These are phyloP conservation scores for Verticillium dahliae DNA, from an alignment of 2,329 filamentous ascomycete species.

Conservation along the genomic window DNA sequence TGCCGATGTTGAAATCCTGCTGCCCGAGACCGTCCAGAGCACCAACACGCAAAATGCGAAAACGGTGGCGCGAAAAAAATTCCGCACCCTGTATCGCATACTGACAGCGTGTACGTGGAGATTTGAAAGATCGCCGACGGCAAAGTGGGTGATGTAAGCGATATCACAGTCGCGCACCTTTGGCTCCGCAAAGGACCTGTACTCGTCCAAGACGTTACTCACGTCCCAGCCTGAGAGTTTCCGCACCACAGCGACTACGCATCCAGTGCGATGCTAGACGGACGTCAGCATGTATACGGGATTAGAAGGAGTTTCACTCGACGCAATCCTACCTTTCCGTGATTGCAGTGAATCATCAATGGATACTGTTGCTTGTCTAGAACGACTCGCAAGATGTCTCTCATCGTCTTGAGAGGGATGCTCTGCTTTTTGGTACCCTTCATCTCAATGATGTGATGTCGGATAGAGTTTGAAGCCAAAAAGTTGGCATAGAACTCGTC, in stretches of 20 bases:
- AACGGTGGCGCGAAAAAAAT: constrained; percentile 35
- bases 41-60: constrained; percentile 34
- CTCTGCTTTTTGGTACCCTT: constrained; percentile 80
- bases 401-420: constrained; percentile 62
- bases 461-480: constrained; percentile 59
- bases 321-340: constrained; percentile 58
- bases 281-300: constrained; percentile 3
- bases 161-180: constrained; percentile 56
- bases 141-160: constrained; percentile 48
- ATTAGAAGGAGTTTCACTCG: not conserved
- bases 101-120: constrained; percentile 22
- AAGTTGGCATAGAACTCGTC: constrained; percentile 51
- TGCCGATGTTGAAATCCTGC: constrained; percentile 16
- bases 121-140: constrained; percentile 29
- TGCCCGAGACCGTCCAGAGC: constrained; percentile 35
- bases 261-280: constrained; percentile 74
- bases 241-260: constrained; percentile 74
- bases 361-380: constrained; percentile 71
- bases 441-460: constrained; percentile 70
- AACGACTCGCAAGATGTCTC: constrained; percentile 62
- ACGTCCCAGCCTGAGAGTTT: constrained; percentile 64
- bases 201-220: constrained; percentile 62
- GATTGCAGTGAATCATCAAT: constrained; percentile 85
- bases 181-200: constrained; percentile 56
- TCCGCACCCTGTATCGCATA: constrained; percentile 19